phyloP scores from a whole-genome alignment of 345 rosid genomes.

The Geranium rotundifolium region DNA sequence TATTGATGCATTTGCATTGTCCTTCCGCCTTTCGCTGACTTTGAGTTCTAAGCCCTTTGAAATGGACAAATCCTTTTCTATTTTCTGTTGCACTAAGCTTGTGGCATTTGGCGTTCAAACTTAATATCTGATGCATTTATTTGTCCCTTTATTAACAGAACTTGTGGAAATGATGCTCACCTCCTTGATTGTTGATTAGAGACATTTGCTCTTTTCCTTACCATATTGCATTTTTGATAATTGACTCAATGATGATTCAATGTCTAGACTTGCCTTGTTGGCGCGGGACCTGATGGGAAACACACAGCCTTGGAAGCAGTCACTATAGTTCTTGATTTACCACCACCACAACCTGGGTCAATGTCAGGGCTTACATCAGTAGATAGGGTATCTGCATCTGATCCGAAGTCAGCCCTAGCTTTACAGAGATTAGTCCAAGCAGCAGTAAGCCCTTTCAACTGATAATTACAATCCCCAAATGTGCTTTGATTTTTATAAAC shows the following conservation, averaged over 20 bases:
- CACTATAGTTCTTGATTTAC: constrained; percentile 92
- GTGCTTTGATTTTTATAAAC: background rate
- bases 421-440: constrained; percentile 97
- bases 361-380: constrained; percentile 80
- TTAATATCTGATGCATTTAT: background rate
- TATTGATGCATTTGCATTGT: background rate
- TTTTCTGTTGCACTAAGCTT: background rate
- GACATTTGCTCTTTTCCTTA: background rate
- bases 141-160: background rate
- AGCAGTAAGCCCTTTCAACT: constrained; percentile 53
- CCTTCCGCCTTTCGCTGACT: no score
- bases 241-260: constrained; percentile 6
- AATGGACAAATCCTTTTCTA: background rate
- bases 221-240: background rate
- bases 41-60: no score
- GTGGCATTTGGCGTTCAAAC: background rate
- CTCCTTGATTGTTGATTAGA: background rate
- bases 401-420: constrained; percentile 97
- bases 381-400: constrained; percentile 88
- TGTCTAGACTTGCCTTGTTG: constrained; percentile 89
- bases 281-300: constrained; percentile 98
- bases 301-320: constrained; percentile 99
- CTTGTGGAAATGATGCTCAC: background rate
- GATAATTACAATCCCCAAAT: background rate
- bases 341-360: constrained; percentile 98